These are phyloP conservation scores for Eucalyptus globulus DNA, from an alignment of 345 rosid genomes.

Conservation along the genomic window DNA sequence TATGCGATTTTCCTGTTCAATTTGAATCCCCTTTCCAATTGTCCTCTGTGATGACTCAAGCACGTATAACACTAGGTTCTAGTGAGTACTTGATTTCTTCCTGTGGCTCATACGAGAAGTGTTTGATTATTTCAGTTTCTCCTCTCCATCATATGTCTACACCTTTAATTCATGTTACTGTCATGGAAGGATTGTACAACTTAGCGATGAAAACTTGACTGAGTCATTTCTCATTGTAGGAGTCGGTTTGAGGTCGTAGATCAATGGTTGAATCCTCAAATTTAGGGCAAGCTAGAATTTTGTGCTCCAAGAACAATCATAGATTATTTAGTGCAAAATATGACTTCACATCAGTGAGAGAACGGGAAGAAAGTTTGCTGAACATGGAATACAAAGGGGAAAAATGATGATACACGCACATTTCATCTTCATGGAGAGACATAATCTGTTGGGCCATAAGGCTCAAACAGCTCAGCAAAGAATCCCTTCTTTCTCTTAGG, in stretches of 20 bases:
- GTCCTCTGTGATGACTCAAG: neutral
- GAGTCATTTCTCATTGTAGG: neutral
- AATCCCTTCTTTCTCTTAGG: conserved; percentile 22
- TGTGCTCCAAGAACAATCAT: neutral
- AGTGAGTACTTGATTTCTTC: neutral
- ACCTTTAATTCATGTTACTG: neutral
- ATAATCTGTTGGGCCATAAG: conserved; percentile 32
- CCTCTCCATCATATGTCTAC: neutral
- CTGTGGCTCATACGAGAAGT: neutral
- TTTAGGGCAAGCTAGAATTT: neutral
- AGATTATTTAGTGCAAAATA: neutral
- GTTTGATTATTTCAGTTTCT: neutral
- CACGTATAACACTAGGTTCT: neutral
- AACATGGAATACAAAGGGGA: neutral
- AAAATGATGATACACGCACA: neutral
- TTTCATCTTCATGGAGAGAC: neutral
- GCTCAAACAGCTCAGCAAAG: conserved; percentile 23
- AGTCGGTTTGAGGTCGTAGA: neutral
- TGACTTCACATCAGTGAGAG: neutral
- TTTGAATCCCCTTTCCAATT: neutral
- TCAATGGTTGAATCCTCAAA: neutral
- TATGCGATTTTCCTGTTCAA: neutral
- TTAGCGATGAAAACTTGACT: neutral
- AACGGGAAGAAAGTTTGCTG: neutral
- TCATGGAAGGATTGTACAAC: neutral